Evolutionary conservation across 164 flowering plant genomes (phyloP).

Genomic region (Liriodendron chinense): DNA sequence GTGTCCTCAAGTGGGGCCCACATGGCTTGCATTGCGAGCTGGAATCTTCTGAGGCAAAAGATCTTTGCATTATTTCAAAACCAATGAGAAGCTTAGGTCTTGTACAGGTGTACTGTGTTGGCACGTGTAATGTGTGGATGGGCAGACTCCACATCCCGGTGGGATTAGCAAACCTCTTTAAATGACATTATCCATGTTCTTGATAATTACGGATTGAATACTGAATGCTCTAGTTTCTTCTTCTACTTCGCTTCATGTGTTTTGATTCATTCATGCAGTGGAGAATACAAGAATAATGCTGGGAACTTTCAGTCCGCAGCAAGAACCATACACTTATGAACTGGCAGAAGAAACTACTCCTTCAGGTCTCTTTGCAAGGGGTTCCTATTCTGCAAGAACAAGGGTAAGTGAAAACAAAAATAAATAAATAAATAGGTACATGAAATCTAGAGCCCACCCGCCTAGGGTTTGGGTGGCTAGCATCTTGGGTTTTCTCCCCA

Average conservation of each 20-base stretch:
- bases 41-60: too few species aligned
- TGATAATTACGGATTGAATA: background rate
- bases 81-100: background rate
- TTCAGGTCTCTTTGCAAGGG: constrained; percentile 49
- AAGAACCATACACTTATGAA: constrained; percentile 43
- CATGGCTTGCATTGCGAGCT: too few species aligned
- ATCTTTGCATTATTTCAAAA: too few species aligned
- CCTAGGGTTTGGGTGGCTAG: too few species aligned
- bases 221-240: background rate
- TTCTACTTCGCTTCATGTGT: background rate
- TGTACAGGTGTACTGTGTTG: background rate
- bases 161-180: background rate
- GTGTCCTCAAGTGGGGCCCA: too few species aligned
- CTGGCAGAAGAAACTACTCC: constrained; percentile 51
- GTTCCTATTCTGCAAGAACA: constrained; percentile 46
- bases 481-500: too few species aligned
- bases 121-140: background rate
- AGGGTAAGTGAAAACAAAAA: constrained; percentile 31
- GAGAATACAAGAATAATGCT: constrained; percentile 45
- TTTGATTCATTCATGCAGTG: constrained; percentile 29
- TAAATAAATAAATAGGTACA: background rate
- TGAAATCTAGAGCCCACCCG: background rate
- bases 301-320: constrained; percentile 59
- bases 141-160: background rate
- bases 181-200: background rate